Base-by-base conservation (phyloP, 495 filamentous ascomycete genomes). In the Tuber borchii region DNA sequence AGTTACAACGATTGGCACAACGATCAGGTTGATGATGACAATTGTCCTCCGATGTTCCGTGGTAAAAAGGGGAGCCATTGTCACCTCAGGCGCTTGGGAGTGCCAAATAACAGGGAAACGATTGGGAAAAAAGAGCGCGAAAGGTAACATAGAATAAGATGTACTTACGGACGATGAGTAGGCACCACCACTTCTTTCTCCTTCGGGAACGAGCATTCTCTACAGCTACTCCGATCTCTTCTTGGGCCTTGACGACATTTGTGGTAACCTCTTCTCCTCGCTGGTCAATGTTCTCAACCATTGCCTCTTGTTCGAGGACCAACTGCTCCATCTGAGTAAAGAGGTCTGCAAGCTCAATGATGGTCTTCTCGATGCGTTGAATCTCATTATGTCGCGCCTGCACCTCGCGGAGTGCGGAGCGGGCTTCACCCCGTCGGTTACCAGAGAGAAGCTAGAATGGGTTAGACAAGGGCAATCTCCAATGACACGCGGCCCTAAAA, bases 111-210 rank as follows among this genome's bases (percentile, higher is more conserved):
- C n/a, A 45, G 74, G 76, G 70, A 40, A 45, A 72, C 22, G 45
- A 73, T 68, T 69, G 70, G 39, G 69, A 10, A 70, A 70, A 72
- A 45, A 34, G 48, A 71, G 8, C 37, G 65, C 19, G 48, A 51
- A 45, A 40, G 14, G 72, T 20, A 45, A 68, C 56, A n/a, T n/a
- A 22, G 42, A 51, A 51, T 45, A 51, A 76, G 76, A 69, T 73
- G 74, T 70, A 93, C 91, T 85, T 89, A 94, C 92, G 86, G 77
- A 88, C 82, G 78, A 98, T 92, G 80, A 91, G 88, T 82, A 97
- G 84, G 85, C 94, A 97, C 82, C 93, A 95, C 95, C 95, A 99
- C 92, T 98, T 99, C 93, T 97, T 97, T 86, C 90, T 92, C 77
- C 93, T 89, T 48, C 91, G 90, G 72, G 88, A 88, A 80, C 90